Evolutionary conservation across 352 stramenopile species (phyloP), one percentile per base, ranked within the genome.

Genomic region (Lagenidium giganteum): DNA sequence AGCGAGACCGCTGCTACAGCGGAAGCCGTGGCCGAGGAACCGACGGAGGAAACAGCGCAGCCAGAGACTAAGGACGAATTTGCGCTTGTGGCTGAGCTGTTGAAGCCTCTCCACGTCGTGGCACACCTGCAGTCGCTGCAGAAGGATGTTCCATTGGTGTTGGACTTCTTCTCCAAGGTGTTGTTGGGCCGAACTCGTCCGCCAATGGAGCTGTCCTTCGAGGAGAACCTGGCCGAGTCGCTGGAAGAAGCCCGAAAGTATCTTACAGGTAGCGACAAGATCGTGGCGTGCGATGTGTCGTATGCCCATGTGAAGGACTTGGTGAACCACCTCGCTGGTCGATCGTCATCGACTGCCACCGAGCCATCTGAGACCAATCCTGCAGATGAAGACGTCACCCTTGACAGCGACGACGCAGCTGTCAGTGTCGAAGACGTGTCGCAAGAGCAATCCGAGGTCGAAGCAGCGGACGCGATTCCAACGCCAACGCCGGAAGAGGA

Each of bases 101-200:
- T 93, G 39, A 87, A 88, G 59, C 74, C 72, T 24, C 55, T 93
- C 49, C 81, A 93, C 31, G 66, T 80, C 22, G 81, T 93, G 40
- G 89, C 83, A 42, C 47, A 87, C 22, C 67, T 89, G 47, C 75
- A 90, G 28, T 64, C 67, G 8, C 48, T 89, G 31, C 68, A 70
- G 9, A 75, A 89, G 37, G 75, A 90, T 8, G 70, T 93, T 14
- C 81, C 81, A 3, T 84, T 84, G 57, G 81, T 87, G 33, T 49
- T 93, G 21, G 81, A 93, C 48, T 93, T 84, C 47, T 93, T 89
- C 41, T 79, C 73, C 21, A 90, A 93, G 64, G 69, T 90, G 8
- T 29, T 93, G 44, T 55, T 90, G n/a, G 81, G 81, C 35, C 87
- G 78, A 37, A 93, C 81, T 12, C 78, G 81, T 4, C 77, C 76